A percentile compares a stretch with the other conserved stretches of the same genome.
These are phyloP conservation scores for Phytopythium montanum DNA, from an alignment of 352 stramenopile species.

Conservation along the genomic window DNA sequence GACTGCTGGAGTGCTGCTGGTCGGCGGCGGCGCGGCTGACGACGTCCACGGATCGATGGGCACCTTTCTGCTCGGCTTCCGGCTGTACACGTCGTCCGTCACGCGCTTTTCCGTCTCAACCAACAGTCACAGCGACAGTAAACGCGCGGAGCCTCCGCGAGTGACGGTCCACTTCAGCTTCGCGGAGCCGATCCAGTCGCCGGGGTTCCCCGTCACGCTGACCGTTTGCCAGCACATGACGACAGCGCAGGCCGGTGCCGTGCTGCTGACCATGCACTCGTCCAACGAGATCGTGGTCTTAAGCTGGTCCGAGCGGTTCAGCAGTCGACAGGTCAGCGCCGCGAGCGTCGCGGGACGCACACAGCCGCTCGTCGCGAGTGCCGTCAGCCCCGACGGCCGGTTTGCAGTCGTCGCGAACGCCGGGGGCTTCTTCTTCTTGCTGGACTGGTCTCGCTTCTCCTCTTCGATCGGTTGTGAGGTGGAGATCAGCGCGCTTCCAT, in stretches of 20 bases:
- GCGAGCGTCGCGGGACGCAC: slow-evolving; percentile 18
- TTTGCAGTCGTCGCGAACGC: slow-evolving; percentile 29
- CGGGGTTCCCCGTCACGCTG: slow-evolving; percentile 2
- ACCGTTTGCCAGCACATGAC: slow-evolving; percentile 11
- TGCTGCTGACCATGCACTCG: slow-evolving; percentile 28
- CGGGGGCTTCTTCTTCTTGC: slow-evolving; percentile 21
- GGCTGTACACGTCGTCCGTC: slow-evolving; percentile 26
- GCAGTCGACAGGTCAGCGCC: slow-evolving; percentile 39
- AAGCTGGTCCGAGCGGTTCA: slow-evolving; percentile 55
- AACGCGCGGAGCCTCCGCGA: background rate
- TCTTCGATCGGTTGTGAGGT: background rate
- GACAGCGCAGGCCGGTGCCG: slow-evolving; percentile 25
- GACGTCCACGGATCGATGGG: slow-evolving; percentile 4
- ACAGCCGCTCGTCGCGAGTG: slow-evolving; percentile 11
- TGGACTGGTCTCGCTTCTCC: slow-evolving; percentile 35
- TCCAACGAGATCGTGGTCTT: slow-evolving; percentile 33
- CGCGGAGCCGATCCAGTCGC: slow-evolving; percentile 19
- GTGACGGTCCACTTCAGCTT: slow-evolving; percentile 50
- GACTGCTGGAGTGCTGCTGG: slow-evolving; percentile 34
- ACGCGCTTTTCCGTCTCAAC: background rate
- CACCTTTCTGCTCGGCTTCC: slow-evolving; percentile 45
- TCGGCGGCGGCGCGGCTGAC: slow-evolving; percentile 16
- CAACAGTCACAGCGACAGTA: background rate
- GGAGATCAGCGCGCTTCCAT: background rate
- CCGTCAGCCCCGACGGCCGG: slow-evolving; percentile 23